Evolutionary conservation across 78 protist species (phyloP), one percentile per base, ranked within the genome.

Genomic region (Isochrysis galbana): DNA sequence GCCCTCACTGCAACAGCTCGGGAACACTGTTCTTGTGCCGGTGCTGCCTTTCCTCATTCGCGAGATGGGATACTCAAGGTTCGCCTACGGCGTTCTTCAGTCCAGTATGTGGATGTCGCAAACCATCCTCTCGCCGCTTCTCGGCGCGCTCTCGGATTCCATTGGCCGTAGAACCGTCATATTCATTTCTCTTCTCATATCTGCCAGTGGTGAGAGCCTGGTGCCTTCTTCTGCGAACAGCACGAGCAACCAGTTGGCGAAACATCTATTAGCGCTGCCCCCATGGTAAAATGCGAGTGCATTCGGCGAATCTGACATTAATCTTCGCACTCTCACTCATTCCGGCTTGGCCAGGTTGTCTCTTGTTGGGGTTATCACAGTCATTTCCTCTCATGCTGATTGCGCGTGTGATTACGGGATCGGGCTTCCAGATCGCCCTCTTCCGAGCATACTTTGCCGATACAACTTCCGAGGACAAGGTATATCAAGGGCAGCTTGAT

Each of bases 391-490:
- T 26, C 26, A 80, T 80, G 88, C 3, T 29, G 26, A 2, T 14
- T 34, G 48, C 88, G 47, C 88, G 88, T 54, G 23, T 44, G 36
- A 14, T 80, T 36, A n/a, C 48, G 23, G 88, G 88, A 21, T 7
- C 3, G 55, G 88, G 88, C 55, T 80, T 80, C 88, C 88, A 80
- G 38, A 44, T 80, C 88, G 55, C 88, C 5, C 88, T 80, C 17
- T 80, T 44, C 88, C 88, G 88, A 29, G 88, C 88, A 2, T 80
- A 41, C 44, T 78, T 36, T 25, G 86, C 86, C 48, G 86, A 36
- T 25, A 7, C 7, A 14, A 0, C 82, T 11, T 2, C 29, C 14
- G 26, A 61, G 23, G 74, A 21, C 74, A 21, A 61, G 74, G 5
- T 2, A n/a, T n/a, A n/a, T n/a, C n/a, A n/a, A n/a, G n/a, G n/a